Evolutionary conservation across 2,329 filamentous ascomycete species (phyloP).

Genomic region (Colletotrichum musicola): DNA sequence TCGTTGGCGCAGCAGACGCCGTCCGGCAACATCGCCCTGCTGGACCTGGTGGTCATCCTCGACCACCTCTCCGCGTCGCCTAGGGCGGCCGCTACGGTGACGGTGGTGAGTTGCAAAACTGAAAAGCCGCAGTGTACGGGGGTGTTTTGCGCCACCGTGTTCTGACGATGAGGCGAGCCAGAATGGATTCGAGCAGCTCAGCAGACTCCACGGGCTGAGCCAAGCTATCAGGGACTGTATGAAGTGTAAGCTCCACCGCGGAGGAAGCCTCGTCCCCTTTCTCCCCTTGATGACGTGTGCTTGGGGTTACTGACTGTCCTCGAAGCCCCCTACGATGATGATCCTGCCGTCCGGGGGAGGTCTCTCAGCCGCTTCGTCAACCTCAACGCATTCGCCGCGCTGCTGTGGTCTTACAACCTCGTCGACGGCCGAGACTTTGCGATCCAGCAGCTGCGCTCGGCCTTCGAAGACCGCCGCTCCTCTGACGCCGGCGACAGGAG

Average conservation of each 20-base stretch:
- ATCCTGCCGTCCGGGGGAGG: neutral
- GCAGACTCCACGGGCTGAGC: slow-evolving; percentile 19
- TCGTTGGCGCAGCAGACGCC: slow-evolving; percentile 39
- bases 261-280: too few species aligned
- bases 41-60: slow-evolving; percentile 32
- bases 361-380: slow-evolving; percentile 29
- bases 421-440: slow-evolving; percentile 36
- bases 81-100: slow-evolving; percentile 26
- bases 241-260: slow-evolving; percentile 15
- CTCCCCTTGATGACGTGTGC: neutral
- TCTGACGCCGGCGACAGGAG: slow-evolving; percentile 15
- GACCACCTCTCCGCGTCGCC: slow-evolving; percentile 32
- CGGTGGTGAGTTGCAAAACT: slow-evolving; percentile 5
- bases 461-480: slow-evolving; percentile 36
- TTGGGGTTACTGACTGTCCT: neutral
- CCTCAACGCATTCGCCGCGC: slow-evolving; percentile 37
- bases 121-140: neutral
- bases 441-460: slow-evolving; percentile 34
- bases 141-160: neutral
- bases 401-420: slow-evolving; percentile 39
- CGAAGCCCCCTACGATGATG: slow-evolving; percentile 9
- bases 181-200: slow-evolving; percentile 35
- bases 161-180: neutral
- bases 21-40: slow-evolving; percentile 29
- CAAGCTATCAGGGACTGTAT: slow-evolving; percentile 22